Base-by-base conservation (phyloP, 768 basidiomycete genomes). In the Rhodotorula taiwanensis region DNA sequence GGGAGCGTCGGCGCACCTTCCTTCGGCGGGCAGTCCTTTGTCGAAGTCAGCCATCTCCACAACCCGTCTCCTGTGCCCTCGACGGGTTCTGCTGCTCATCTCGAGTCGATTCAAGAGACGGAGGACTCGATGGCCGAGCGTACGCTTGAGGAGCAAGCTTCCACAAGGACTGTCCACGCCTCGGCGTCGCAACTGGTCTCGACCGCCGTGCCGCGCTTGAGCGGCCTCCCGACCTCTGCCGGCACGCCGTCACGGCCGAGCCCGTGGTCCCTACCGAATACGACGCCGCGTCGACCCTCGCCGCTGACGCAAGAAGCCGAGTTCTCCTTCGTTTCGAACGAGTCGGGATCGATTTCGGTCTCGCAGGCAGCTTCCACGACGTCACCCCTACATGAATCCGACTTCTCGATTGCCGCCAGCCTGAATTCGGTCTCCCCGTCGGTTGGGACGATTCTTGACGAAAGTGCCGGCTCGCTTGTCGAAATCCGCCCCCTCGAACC, bases 21-120 rank as follows among this genome's bases (percentile, higher is more conserved):
- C 23, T 52, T 52, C 25, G 51, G 34, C 33, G 51, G 51, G 11
- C 23, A 39, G n/a, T 52, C 51, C 3, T 58, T 58, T 30, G 47
- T 39, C n/a, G 36, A 49, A 14, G 15, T 58, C 14, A 57, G 55
- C 47, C 8, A 28, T 6, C 5, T 47, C 20, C 30, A 50, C 25
- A 5, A 3, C 15, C 42, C 30, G 14, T 6, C 31, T n/a, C 20
- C 34, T 5, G 31, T 14, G 4, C 30, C 49, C 6, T n/a, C 8
- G 43, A 10, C 16, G 8, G 39, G 39, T 41, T 18, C 47, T 27
- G 33, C 21, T 5, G 21, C n/a, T n/a, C n/a, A n/a, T n/a, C n/a
- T n/a, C n/a, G n/a, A n/a, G n/a, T n/a, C n/a, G n/a, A n/a, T n/a
- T n/a, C n/a, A n/a, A n/a, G n/a, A n/a, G n/a, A n/a, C 50, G 25